Evolutionary conservation across 2,329 filamentous ascomycete species (phyloP).

Genomic region (Leptographium lundbergii): DNA sequence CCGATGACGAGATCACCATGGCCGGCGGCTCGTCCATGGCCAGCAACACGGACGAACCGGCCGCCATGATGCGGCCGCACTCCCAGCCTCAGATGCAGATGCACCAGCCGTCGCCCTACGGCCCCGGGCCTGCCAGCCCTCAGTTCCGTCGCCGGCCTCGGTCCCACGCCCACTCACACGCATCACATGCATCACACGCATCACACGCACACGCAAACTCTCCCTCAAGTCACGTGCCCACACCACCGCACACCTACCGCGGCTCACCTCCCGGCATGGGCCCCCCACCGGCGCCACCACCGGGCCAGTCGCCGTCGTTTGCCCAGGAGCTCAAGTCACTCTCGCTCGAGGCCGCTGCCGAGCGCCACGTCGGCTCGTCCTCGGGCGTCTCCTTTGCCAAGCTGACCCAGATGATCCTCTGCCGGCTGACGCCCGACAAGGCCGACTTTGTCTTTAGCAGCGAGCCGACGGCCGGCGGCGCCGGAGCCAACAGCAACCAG

Average conservation of each 20-base stretch:
- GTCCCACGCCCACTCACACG: too few species aligned
- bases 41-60: neutral
- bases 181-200: too few species aligned
- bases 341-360: slow-evolving; percentile 29
- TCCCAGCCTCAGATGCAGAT: neutral
- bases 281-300: neutral
- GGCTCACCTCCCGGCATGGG: slow-evolving; percentile 8
- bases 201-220: too few species aligned
- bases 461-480: neutral
- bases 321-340: slow-evolving; percentile 23
- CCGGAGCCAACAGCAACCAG: too few species aligned
- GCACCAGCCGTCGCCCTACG: neutral
- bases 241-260: neutral
- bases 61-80: neutral
- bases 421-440: slow-evolving; percentile 27
- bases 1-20: neutral
- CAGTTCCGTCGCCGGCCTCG: neutral
- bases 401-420: slow-evolving; percentile 27
- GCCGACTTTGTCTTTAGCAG: slow-evolving; percentile 26
- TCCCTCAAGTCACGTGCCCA: neutral
- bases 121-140: neutral
- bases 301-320: slow-evolving; percentile 9
- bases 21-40: neutral
- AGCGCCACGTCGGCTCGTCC: slow-evolving; percentile 29
- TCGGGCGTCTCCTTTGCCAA: slow-evolving; percentile 32